A percentile compares a stretch with the other conserved stretches of the same genome.
These are phyloP conservation scores for Kuraishia piskuri DNA, from an alignment of 805 yeast species.

Conservation along the genomic window DNA sequence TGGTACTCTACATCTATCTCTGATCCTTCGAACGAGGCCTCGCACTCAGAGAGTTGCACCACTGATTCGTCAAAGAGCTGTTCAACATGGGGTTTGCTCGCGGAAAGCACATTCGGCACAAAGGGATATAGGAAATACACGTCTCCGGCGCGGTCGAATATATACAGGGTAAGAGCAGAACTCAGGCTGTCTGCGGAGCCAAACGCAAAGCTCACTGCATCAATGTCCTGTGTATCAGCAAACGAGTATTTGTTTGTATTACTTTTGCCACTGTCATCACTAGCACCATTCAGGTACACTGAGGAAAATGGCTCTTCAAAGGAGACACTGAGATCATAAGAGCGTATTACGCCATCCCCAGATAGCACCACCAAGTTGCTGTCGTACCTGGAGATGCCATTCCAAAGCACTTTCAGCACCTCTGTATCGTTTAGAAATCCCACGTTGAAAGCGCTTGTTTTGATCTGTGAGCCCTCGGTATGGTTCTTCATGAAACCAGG, in stretches of 20 bases:
- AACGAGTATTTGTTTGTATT: background rate
- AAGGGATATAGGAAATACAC: conserved; percentile 59
- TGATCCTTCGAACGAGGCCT: background rate
- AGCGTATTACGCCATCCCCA: conserved; percentile 17
- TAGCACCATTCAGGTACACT: background rate
- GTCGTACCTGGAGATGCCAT: conserved; percentile 26
- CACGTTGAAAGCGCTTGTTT: conserved; percentile 1
- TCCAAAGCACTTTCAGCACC: conserved; percentile 28
- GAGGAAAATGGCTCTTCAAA: conserved; percentile 15
- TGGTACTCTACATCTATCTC: background rate
- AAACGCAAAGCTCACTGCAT: conserved; percentile 35
- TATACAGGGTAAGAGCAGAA: conserved; percentile 45
- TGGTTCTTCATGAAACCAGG: conserved; percentile 5
- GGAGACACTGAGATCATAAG: conserved; percentile 22
- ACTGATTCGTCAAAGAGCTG: conserved; percentile 25
- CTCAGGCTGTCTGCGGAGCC: conserved; percentile 27
- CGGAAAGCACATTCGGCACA: conserved; percentile 36
- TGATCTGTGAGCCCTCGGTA: background rate
- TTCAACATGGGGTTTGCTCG: conserved; percentile 23
- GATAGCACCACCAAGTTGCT: conserved; percentile 28
- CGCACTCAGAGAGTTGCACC: background rate
- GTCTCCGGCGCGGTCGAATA: conserved; percentile 49
- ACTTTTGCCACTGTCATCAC: background rate
- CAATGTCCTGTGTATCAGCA: conserved; percentile 7
- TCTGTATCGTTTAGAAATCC: conserved; percentile 1